Conservation (phyloP, 2,329 filamentous ascomycete species). For the Aurifilum marmelostoma region DNA sequence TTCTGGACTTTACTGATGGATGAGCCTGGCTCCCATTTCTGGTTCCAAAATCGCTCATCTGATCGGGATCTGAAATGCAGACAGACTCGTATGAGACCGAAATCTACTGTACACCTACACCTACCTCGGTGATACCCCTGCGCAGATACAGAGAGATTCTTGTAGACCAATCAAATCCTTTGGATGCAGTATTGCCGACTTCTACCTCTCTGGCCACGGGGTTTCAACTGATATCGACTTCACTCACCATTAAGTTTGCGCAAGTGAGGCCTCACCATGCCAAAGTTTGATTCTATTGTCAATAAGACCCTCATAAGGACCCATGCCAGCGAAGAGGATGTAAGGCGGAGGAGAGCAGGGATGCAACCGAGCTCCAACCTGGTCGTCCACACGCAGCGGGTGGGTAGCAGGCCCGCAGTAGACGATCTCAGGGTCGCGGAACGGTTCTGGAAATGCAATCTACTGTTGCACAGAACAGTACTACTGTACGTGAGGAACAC, state of each 20-base stretch:
- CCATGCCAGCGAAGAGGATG: neutral
- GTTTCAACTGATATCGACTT: neutral
- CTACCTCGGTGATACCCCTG: neutral
- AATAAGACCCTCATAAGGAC: too few species aligned
- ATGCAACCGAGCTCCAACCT: neutral
- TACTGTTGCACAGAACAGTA: neutral
- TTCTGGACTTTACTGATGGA: neutral
- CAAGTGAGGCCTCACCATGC: neutral
- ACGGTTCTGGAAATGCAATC: neutral
- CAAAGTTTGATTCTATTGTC: too few species aligned
- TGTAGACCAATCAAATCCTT: neutral
- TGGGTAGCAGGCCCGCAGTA: conserved; percentile 5
- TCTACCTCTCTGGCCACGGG: neutral
- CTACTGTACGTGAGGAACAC: neutral
- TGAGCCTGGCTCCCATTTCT: neutral
- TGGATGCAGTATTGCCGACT: neutral
- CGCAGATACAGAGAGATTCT: neutral
- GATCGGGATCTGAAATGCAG: neutral
- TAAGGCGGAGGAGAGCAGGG: neutral
- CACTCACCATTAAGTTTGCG: neutral
- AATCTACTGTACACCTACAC: neutral
- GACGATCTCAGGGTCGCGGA: conserved; percentile 1
- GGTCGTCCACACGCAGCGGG: neutral
- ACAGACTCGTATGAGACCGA: neutral
- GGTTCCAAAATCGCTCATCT: neutral